These are phyloP conservation scores for Backusella sp. DNA, from an alignment of 192 early-diverging fungal genomes.

Conservation along the genomic window DNA sequence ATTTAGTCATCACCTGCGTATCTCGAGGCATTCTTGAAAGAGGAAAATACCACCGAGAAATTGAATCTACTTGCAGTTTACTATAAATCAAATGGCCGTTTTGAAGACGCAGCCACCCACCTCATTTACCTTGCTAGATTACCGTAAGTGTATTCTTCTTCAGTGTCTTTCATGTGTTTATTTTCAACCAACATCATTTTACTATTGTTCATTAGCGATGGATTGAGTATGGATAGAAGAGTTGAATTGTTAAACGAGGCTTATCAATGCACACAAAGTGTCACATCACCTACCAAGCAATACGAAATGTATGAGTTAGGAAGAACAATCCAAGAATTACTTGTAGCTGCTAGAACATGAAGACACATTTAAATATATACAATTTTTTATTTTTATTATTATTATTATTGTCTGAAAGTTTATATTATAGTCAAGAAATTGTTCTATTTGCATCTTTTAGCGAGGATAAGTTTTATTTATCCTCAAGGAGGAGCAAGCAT, in stretches of 20 bases:
- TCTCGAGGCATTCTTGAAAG: not conserved
- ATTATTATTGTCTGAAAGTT: too few relatives aligned
- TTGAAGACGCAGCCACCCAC: not conserved
- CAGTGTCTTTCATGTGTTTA: not conserved
- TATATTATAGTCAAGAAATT: too few relatives aligned
- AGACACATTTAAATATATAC: not conserved
- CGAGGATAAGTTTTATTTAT: too few relatives aligned
- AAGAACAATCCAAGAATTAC: not conserved
- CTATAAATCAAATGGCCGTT: not conserved
- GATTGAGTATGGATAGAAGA: not conserved
- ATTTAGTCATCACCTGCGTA: not conserved
- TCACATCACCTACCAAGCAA: slow-evolving; percentile 2
- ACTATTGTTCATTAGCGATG: too few relatives aligned
- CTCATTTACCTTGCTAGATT: not conserved
- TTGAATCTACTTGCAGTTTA: not conserved
- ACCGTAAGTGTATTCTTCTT: not conserved
- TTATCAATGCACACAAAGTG: not conserved
- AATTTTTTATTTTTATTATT: too few relatives aligned
- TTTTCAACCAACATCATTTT: not conserved
- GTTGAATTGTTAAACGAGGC: not conserved
- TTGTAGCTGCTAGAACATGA: not conserved
- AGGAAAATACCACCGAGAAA: not conserved
- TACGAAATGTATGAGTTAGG: slow-evolving; percentile 6
- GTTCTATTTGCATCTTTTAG: too few relatives aligned
- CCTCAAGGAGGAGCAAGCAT: too few relatives aligned